Evolutionary conservation across 345 rosid genomes (phyloP), one percentile per base, ranked within the genome.

Genomic region (Adansonia digitata): DNA sequence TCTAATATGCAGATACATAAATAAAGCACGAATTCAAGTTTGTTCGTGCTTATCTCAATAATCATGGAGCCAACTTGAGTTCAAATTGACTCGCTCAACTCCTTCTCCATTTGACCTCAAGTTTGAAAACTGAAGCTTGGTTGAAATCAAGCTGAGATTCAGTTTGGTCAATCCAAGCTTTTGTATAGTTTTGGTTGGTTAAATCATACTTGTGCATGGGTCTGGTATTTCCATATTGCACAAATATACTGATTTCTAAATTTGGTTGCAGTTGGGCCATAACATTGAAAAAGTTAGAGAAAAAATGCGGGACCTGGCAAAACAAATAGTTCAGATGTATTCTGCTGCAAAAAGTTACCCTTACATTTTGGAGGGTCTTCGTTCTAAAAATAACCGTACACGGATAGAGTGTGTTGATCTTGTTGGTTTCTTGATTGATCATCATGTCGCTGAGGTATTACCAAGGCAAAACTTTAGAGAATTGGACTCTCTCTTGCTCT

Each of bases 231-330:
- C 12, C 66, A 37, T 0, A 18, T 69, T 71, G 75, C 8, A 12
- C 35, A 43, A 46, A 2, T 42, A 9, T 37, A n/a, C 20, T 62
- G 40, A 76, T 7, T 68, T 69, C 29, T 5, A 57, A 40, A 31
- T 57, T 46, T 64, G 79, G 78, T 77, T 87, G 86, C 93, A 96
- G 99, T 82, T 85, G 79, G 99, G 99, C 66, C 99, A 96, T 86
- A 96, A 96, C 80, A 93, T 96, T 78, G 97, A 92, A 84, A 92
- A 93, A 88, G 97, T 96, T 42, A 78, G 99, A 77, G 99, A 96
- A 86, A 96, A 96, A 80, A 84, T 96, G 97, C 90, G 98, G 72
- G 99, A 96, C 71, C 84, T 96, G 74, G 85, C 90, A 69, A 96
- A 93, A 81, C 97, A 96, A 81, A 84, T 96, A 65, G 80, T 93